These are phyloP conservation scores for Globomyces pollinis-pini DNA, from an alignment of 192 early-diverging fungal genomes.

Conservation along the genomic window DNA sequence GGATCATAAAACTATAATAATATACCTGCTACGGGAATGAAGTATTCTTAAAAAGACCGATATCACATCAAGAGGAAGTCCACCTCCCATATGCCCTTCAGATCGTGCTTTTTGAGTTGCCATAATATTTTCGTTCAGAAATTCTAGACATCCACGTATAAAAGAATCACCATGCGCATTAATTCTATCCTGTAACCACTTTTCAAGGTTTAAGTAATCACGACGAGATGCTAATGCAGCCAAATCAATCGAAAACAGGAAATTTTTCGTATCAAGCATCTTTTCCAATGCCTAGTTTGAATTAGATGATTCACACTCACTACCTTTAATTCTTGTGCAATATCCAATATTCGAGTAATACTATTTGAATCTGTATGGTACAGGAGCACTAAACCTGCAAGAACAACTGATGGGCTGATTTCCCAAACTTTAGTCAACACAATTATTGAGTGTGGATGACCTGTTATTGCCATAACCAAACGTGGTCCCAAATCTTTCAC, in stretches of 20 bases:
- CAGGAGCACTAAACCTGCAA: slow-evolving; percentile 59
- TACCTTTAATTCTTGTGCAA: slow-evolving; percentile 73
- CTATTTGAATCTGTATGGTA: slow-evolving; percentile 61
- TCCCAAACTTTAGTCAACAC: slow-evolving; percentile 71
- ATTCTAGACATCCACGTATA: slow-evolving; percentile 65
- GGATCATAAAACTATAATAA: slow-evolving; percentile 11
- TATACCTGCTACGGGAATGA: slow-evolving; percentile 12
- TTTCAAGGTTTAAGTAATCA: slow-evolving; percentile 74
- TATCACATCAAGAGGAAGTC: slow-evolving; percentile 58
- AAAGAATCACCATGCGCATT: slow-evolving; percentile 56
- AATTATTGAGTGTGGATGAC: slow-evolving; percentile 51
- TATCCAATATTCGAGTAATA: slow-evolving; percentile 62
- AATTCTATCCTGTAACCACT: slow-evolving; percentile 74
- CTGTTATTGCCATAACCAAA: slow-evolving; percentile 53
- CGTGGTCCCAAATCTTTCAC: slow-evolving; percentile 53
- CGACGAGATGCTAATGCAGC: slow-evolving; percentile 69
- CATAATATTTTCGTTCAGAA: slow-evolving; percentile 57
- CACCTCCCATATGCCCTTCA: slow-evolving; percentile 24
- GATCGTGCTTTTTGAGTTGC: slow-evolving; percentile 1
- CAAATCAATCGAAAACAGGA: slow-evolving; percentile 67
- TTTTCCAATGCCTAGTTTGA: not conserved
- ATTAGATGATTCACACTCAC: slow-evolving; percentile 32
- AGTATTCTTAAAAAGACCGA: slow-evolving; percentile 62
- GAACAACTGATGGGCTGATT: slow-evolving; percentile 44
- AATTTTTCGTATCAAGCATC: slow-evolving; percentile 61